Evolutionary conservation across 768 basidiomycete species (phyloP), one percentile per base, ranked within the genome.

Genomic region (Russula brevipes): DNA sequence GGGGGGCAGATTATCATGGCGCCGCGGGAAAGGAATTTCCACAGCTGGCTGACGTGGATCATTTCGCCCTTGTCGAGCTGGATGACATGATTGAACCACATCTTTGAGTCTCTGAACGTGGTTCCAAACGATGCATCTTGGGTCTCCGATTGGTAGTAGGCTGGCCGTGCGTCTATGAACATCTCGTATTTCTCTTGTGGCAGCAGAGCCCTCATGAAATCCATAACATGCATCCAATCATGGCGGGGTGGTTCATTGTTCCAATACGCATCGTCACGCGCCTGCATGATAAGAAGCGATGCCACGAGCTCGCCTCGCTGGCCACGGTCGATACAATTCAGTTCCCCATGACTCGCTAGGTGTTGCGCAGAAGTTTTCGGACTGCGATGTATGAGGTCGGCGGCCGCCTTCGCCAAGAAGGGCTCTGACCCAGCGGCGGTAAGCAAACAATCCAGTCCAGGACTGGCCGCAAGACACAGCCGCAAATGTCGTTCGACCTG

Each of bases 21-120:
- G 12, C 47, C 47, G 31, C 47, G 30, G 2, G 30, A 30, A 30
- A 49, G 12, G 14, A 38, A 53, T 14, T n/a, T 53, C 52, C 45
- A 46, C n/a, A 46, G 45, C 5, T 8, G 10, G 10, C 9, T 3
- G 11, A 19, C 8, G 0, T 9, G 16, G 56, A 57, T 45, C 45
- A 56, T 35, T 2, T 56, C 9, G 6, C 6, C 1, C 1, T 36
- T 7, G 7, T 38, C 12, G 5, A 46, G 14, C 5, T 33, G 11
- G 19, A 53, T 57, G n/a, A 57, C 55, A 4, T 46, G 45, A 11
- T 57, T 57, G 33, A 57, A 57, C 55, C 55, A 46, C 6, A 46
- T 45, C 10, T 17, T 17, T 8, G 19, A 38, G 56, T 24, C 19
- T 12, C 16, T 14, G 56, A 57, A 47, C 8, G 12, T 16, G 1